Conservation (phyloP, 495 filamentous ascomycete genomes). For the Aspergillus saccharolyticus region DNA sequence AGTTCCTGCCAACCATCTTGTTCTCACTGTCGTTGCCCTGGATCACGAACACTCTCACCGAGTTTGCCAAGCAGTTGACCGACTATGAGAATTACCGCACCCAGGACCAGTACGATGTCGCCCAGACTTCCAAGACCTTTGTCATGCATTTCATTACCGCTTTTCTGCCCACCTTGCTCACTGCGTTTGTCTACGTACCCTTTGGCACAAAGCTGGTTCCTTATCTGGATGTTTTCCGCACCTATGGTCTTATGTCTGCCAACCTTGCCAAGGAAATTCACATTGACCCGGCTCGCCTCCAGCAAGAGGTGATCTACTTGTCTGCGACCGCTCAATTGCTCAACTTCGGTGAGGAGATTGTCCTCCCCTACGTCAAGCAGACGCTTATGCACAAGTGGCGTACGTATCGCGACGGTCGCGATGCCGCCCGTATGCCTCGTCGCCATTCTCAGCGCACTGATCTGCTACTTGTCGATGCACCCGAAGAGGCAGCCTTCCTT, state of each 20-base stretch:
- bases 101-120: slow-evolving; percentile 68
- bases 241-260: slow-evolving; percentile 19
- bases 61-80: slow-evolving; percentile 70
- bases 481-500: slow-evolving; percentile 73
- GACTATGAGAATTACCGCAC: slow-evolving; percentile 91
- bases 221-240: slow-evolving; percentile 70
- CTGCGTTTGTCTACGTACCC: slow-evolving; percentile 92
- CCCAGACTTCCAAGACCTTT: slow-evolving; percentile 85
- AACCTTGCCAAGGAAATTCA: slow-evolving; percentile 46
- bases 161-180: slow-evolving; percentile 85
- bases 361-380: slow-evolving; percentile 80
- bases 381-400: slow-evolving; percentile 37
- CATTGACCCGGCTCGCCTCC: slow-evolving; percentile 75
- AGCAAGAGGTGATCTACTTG: slow-evolving; percentile 91
- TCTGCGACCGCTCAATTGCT: slow-evolving; percentile 90
- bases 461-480: slow-evolving; percentile 42
- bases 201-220: slow-evolving; percentile 82
- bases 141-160: slow-evolving; percentile 95
- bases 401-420: slow-evolving; percentile 25
- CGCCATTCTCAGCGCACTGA: slow-evolving; percentile 27
- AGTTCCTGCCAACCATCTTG: slow-evolving; percentile 80
- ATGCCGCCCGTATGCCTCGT: slow-evolving; percentile 15
- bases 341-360: slow-evolving; percentile 75
- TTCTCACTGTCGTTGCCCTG: slow-evolving; percentile 72
- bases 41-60: slow-evolving; percentile 66